A percentile compares a stretch with the other conserved stretches of the same genome.
phyloP scores from a whole-genome alignment of 306 rosid species.

The Sophora flavescens region DNA sequence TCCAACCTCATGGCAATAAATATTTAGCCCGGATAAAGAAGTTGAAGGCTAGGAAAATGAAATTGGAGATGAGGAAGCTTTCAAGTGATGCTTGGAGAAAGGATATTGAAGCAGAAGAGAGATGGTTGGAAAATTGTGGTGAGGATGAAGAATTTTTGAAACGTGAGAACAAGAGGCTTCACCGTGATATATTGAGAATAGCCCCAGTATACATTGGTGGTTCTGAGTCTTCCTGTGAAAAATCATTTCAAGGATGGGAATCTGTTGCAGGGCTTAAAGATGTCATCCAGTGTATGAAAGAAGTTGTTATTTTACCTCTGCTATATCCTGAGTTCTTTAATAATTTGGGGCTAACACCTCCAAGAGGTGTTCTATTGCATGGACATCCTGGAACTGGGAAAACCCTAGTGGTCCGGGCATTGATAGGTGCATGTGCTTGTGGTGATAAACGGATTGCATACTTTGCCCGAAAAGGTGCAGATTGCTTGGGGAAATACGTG shows the following conservation, averaged over 20 bases:
- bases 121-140: conserved; percentile 97
- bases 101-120: conserved; percentile 95
- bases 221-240: conserved; percentile 65
- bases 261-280: conserved; percentile 98
- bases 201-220: conserved; percentile 97
- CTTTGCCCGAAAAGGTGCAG: conserved; percentile 99
- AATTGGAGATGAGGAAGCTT: conserved; percentile 78
- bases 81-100: conserved; percentile 81
- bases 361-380: conserved; percentile 97
- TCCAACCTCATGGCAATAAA: conserved; percentile 84
- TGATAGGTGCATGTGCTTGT: conserved; percentile 95
- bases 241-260: conserved; percentile 93
- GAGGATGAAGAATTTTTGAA: conserved; percentile 99
- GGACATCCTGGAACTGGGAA: conserved; percentile 99
- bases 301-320: conserved; percentile 93
- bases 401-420: conserved; percentile 91
- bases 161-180: conserved; percentile 98
- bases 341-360: conserved; percentile 85
- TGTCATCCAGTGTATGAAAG: conserved; percentile 96
- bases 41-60: conserved; percentile 85
- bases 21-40: conserved; percentile 74
- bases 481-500: conserved; percentile 96
- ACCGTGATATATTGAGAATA: conserved; percentile 93
- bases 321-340: conserved; percentile 91
- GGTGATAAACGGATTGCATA: conserved; percentile 94